Evolutionary conservation across 1,284 basidiomycete genomes (phyloP).

Genomic region (Sporisorium sorghi): DNA sequence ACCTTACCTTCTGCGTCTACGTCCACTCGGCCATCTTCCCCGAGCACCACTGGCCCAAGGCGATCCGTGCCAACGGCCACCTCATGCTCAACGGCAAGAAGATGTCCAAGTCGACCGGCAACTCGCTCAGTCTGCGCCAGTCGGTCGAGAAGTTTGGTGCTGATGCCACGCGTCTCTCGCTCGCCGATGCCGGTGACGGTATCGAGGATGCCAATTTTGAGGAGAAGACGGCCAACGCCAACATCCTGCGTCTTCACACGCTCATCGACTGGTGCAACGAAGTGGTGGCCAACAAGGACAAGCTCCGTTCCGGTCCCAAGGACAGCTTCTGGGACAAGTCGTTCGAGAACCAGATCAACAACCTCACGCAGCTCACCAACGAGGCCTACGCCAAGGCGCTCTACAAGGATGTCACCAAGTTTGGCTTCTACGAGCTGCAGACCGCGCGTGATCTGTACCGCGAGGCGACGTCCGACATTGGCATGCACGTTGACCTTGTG

Average conservation of each 20-base stretch:
- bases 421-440: constrained; percentile 95
- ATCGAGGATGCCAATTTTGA: constrained; percentile 99
- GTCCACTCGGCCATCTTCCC: constrained; percentile 94
- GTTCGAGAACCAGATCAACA: constrained; percentile 92
- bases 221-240: constrained; percentile 97
- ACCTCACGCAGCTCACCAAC: constrained; percentile 83
- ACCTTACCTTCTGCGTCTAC: constrained; percentile 94
- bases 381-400: constrained; percentile 76
- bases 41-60: constrained; percentile 90
- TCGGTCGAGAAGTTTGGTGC: constrained; percentile 80
- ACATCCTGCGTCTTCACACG: constrained; percentile 93
- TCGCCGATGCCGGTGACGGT: constrained; percentile 97
- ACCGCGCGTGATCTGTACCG: constrained; percentile 95
- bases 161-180: constrained; percentile 87
- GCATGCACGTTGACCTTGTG: constrained; percentile 84
- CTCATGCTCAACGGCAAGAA: constrained; percentile 98
- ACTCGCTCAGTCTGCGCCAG: constrained; percentile 66
- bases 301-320: constrained; percentile 74
- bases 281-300: constrained; percentile 75
- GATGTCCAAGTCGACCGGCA: constrained; percentile 96
- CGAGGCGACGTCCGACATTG: constrained; percentile 82
- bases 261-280: constrained; percentile 92
- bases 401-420: constrained; percentile 95
- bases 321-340: constrained; percentile 76
- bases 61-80: constrained; percentile 95